These are phyloP conservation scores for Starmerella stellata DNA, from an alignment of 805 yeast genomes.

Conservation along the genomic window DNA sequence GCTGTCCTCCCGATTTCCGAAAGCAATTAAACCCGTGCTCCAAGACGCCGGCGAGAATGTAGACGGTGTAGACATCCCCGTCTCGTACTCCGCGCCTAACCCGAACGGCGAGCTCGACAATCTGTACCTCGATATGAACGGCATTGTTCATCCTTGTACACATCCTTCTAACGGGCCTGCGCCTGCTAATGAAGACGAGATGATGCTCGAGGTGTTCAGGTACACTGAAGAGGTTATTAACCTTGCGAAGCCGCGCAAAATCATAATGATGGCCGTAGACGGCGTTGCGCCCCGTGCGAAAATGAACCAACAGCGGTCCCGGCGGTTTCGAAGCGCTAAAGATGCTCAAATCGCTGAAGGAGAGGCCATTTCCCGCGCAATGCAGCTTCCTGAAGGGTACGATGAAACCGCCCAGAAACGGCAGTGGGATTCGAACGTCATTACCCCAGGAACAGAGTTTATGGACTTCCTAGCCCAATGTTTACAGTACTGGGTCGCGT, in stretches of 20 bases:
- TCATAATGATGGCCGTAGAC: slow-evolving; percentile 88
- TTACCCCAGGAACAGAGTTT: slow-evolving; percentile 97
- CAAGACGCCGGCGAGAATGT: slow-evolving; percentile 41
- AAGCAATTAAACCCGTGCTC: slow-evolving; percentile 74
- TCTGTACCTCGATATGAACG: slow-evolving; percentile 91
- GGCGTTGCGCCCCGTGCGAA: slow-evolving; percentile 98
- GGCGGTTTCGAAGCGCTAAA: slow-evolving; percentile 80
- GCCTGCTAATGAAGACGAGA: slow-evolving; percentile 91
- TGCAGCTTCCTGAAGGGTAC: slow-evolving; percentile 49
- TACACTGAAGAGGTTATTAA: slow-evolving; percentile 81
- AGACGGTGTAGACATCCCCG: slow-evolving; percentile 46
- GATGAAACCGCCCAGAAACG: slow-evolving; percentile 59
- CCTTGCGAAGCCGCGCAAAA: slow-evolving; percentile 89
- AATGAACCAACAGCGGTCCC: slow-evolving; percentile 90
- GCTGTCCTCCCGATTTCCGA: slow-evolving; percentile 84
- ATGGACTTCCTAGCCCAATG: slow-evolving; percentile 79
- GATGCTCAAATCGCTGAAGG: slow-evolving; percentile 52
- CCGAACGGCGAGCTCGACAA: slow-evolving; percentile 95
- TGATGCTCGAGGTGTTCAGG: slow-evolving; percentile 82
- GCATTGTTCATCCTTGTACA: slow-evolving; percentile 97
- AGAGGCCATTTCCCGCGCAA: slow-evolving; percentile 27
- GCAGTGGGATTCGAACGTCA: slow-evolving; percentile 89
- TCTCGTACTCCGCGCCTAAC: slow-evolving; percentile 50
- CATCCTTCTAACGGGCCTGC: slow-evolving; percentile 95
- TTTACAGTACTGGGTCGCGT: slow-evolving; percentile 79